Conservation (phyloP, 78 protist genomes). For the Polysphondylium violaceum region DNA sequence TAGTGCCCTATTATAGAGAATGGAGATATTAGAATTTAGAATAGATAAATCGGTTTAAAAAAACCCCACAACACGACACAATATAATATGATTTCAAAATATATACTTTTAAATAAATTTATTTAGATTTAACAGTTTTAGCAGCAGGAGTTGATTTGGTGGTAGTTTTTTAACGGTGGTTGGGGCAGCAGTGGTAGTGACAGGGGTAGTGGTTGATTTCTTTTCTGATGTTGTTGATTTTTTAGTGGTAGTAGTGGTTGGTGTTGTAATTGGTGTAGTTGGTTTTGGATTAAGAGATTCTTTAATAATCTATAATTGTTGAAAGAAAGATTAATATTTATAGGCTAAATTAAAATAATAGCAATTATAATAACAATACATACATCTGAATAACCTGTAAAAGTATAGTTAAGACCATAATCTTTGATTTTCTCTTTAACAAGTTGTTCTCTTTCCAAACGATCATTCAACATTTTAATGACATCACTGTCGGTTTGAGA, state of each 20-base stretch:
- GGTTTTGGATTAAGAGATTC: background rate
- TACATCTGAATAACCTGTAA: slow-evolving; percentile 32
- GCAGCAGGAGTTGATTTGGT: background rate
- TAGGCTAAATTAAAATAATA: background rate
- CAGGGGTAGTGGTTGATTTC: background rate
- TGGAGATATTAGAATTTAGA: background rate
- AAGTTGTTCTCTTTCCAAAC: background rate
- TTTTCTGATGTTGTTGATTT: background rate
- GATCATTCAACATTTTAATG: background rate
- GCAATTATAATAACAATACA: background rate
- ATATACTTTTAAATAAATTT: background rate
- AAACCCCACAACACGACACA: background rate
- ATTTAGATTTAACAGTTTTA: slow-evolving; percentile 12
- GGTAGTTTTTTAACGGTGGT: background rate
- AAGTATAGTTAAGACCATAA: background rate
- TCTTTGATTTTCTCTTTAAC: slow-evolving; percentile 5
- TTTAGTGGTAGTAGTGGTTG: background rate
- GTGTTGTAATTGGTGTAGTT: background rate
- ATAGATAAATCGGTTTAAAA: background rate
- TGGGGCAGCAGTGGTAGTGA: background rate
- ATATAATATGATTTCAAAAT: background rate
- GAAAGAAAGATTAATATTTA: background rate
- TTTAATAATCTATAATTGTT: background rate
- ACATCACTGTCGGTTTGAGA: background rate
- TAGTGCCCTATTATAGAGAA: too few relatives aligned